Base-by-base conservation (phyloP, 169 alveolate genomes). In the Plasmodium ovale region DNA sequence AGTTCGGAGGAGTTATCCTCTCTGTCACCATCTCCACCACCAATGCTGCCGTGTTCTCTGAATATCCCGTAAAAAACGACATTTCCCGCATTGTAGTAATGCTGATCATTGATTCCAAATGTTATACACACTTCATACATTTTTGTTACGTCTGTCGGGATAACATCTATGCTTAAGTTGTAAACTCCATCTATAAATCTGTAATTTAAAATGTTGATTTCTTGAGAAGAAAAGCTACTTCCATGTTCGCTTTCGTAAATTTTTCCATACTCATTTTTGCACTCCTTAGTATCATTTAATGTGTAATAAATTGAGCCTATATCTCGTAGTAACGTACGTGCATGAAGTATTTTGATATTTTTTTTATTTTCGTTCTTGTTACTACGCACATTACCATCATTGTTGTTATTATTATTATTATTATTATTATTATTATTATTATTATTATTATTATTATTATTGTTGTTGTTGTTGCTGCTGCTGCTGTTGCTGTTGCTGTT, bases 221-320 rank as follows among this genome's bases (percentile, higher is more conserved):
- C 88, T 77, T 77, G 88, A 44, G 19, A 21, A 68, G 49, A 33
- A 77, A 54, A 1, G 31, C 59, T 64, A 44, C 47, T 33, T 16
- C 77, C 73, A 1, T 9, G 25, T 27, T 49, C 68, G 35, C 73
- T 47, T 77, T 77, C 19, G 54, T 60, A 77, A 39, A 77, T 49
- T 44, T 39, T 37, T 47, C n/a, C 53, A 44, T 77, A 29, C 69
- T 77, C 74, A 77, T 77, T 60, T 16, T 77, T 62, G 47, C 88
- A 77, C 51, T 77, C 77, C 51, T 62, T 77, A 29, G 77, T 77
- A 51, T 77, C 88, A 77, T 23, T 77, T 77, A 77, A 77, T 77
- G 74, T 77, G 49, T 25, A 54, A 77, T 60, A 77, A 27, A 77
- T 27, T 42, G 27, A 42, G 23, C 47, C 71, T 19, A 53, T 7